Percentiles rank a stretch among this genome's conserved stretches.
Conservation (phyloP, 441 rosid species). For the Adansonia rubrostipa region DNA sequence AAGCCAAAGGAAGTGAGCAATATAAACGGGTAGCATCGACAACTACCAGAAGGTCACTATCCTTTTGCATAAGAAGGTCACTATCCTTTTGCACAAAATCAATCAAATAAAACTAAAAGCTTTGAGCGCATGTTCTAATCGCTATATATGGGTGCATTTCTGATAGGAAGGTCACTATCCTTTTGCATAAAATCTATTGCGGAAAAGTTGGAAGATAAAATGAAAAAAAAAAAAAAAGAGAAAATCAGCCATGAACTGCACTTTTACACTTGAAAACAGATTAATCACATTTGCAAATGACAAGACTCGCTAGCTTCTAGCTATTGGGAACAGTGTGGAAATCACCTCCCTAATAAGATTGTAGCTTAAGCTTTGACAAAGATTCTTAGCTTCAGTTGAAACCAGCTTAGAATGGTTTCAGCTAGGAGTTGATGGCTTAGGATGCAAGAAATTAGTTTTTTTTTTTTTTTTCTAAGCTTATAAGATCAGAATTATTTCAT, state of each 20-base stretch:
- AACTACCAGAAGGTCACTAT: no score
- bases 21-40: no score
- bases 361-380: not conserved
- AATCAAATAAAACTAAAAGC: not conserved
- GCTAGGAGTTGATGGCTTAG: not conserved
- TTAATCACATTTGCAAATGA: constrained; percentile 22
- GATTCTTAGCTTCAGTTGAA: not conserved
- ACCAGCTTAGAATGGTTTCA: not conserved
- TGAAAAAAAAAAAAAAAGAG: not conserved
- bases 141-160: constrained; percentile 45
- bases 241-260: constrained; percentile 4
- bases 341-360: constrained; percentile 15
- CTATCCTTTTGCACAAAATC: no score
- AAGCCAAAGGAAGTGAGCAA: no score
- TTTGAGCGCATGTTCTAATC: constrained; percentile 38
- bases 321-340: constrained; percentile 29
- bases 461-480: not conserved
- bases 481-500: not conserved
- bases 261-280: constrained; percentile 30
- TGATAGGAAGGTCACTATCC: constrained; percentile 43
- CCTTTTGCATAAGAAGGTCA: no score
- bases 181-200: constrained; percentile 1
- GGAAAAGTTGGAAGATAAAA: not conserved
- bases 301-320: constrained; percentile 21
- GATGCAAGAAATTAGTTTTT: not conserved